Conservation (phyloP, 208 protist species). For the Leishmania tropica region DNA sequence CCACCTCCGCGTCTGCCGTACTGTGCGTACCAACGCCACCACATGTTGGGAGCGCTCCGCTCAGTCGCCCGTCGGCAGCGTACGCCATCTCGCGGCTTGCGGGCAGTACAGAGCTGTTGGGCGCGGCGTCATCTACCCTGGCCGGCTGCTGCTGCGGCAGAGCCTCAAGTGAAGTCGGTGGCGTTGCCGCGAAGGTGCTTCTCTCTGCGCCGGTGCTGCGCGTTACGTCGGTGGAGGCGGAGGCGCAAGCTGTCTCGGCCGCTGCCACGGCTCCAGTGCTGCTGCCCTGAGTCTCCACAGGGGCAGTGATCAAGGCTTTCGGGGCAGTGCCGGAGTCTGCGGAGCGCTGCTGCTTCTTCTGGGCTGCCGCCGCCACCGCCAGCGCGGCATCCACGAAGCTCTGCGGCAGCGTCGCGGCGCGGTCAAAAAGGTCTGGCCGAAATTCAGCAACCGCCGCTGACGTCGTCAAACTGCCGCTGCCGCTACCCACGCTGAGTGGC, state of each 20-base stretch:
- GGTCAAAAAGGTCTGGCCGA: conserved; percentile 33
- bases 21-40: not conserved
- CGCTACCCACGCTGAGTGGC: not conserved
- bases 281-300: not conserved
- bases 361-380: conserved; percentile 19
- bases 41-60: not conserved
- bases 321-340: not conserved
- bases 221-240: not conserved
- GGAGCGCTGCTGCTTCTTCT: conserved; percentile 16
- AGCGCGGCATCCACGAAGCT: conserved; percentile 61
- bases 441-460: not conserved
- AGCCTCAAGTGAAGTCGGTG: not conserved
- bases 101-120: not conserved
- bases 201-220: not conserved
- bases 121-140: too few relatives aligned
- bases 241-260: not conserved
- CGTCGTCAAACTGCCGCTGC: not conserved
- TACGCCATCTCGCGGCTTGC: not conserved
- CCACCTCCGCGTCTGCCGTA: not conserved
- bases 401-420: conserved; percentile 47
- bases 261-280: not conserved
- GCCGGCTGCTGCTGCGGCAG: not conserved
- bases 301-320: not conserved
- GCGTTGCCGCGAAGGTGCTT: not conserved
- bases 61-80: not conserved